phyloP scores from a whole-genome alignment of 2,329 filamentous ascomycete genomes.

The Paecilomyces niveus region DNA sequence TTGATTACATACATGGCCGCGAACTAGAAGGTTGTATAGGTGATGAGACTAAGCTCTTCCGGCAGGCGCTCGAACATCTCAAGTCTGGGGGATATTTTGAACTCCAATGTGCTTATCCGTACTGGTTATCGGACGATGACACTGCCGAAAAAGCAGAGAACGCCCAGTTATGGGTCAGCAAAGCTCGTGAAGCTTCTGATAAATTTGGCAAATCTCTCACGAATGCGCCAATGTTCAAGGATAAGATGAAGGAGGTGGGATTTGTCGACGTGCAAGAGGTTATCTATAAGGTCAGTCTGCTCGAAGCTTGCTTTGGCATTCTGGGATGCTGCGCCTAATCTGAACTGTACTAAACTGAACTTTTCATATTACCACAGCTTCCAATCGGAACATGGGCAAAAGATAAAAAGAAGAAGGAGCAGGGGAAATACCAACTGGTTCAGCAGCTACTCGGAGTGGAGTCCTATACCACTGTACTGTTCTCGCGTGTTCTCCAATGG shows the following conservation, averaged over 20 bases:
- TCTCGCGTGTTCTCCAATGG: conserved; percentile 7
- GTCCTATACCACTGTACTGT: conserved; percentile 1
- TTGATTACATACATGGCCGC: conserved; percentile 9
- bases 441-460: background rate
- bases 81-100: conserved; percentile 1
- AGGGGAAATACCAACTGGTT: conserved; percentile 9
- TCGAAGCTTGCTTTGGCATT: background rate
- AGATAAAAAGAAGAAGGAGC: conserved; percentile 32
- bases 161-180: conserved; percentile 3
- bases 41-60: background rate
- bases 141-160: conserved; percentile 6
- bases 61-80: background rate
- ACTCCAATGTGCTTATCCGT: background rate
- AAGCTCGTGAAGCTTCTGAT: conserved; percentile 6
- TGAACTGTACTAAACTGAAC: background rate
- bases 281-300: conserved; percentile 25
- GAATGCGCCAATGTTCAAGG: conserved; percentile 21
- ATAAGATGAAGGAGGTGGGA: conserved; percentile 40
- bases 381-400: conserved; percentile 40
- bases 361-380: conserved; percentile 16
- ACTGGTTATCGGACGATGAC: conserved; percentile 5
- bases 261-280: conserved; percentile 43
- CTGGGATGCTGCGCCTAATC: background rate
- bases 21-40: background rate
- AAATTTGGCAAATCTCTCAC: conserved; percentile 10